Base-by-base conservation (phyloP, 352 stramenopile species). In the Phytopythium mirpurense region DNA sequence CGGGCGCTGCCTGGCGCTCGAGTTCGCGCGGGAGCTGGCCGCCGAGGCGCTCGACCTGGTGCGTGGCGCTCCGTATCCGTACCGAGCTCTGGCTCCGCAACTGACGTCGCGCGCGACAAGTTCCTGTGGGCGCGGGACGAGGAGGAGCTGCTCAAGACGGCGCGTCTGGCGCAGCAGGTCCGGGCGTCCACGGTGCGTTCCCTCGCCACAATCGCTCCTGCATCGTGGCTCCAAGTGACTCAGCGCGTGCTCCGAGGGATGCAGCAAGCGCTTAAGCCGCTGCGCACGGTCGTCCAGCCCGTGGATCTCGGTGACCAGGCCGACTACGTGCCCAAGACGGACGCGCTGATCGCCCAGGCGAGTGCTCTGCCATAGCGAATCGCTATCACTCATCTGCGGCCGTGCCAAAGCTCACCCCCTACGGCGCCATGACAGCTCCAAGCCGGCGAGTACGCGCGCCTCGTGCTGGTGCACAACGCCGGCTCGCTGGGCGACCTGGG, bases 401-500 rank as follows among this genome's bases (percentile, higher is more conserved):
- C n/a, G n/a, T n/a, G n/a, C n/a, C n/a, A n/a, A n/a, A n/a, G n/a
- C 29, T 32, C 5, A 32, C 29, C 9, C 29, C 5, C 29, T 32
- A 5, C 9, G 29, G 29, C 29, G 29, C 29, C 29, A 9, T 9
- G 5, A 3, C 47, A 80, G 56, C 35, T 88, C 16, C 29, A 70
- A 35, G 38, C 34, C 0, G 62, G 58, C 11, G 35, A 24, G 14
- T 87, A 86, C 56, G 67, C 61, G 15, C 67, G 46, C 35, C 48
- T 91, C 16, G 74, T 72, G 44, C 56, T 96, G 16, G 69, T 95
- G 24, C 87, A 95, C 63, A 96, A 96, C 51, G 88, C 88, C 8
- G 88, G 83, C 0, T 88, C 77, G 41, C 60, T 96, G 9, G 86
- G 86, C 1, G 59, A 80, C 19, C 59, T 96, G 1, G 71, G 71